A percentile compares a stretch with the other conserved stretches of the same genome.
Evolutionary conservation across 225 moss, liverwort and hornwort species (phyloP).

Genomic region (Marchantia paleacea): DNA sequence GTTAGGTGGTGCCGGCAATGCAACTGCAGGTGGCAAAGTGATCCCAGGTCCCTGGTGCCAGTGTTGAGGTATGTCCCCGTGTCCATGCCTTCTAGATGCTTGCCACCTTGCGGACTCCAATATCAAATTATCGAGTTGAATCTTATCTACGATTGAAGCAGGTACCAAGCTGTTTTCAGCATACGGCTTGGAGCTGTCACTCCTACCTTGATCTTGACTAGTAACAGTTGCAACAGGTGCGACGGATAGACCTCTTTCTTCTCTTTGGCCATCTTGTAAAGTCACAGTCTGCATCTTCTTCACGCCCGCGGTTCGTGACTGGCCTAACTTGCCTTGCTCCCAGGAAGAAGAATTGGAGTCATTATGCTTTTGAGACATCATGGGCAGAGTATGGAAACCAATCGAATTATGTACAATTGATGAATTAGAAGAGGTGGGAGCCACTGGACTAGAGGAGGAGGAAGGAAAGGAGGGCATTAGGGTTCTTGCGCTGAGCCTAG

Average conservation of each 20-base stretch:
- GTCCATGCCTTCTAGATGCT: constrained; percentile 61
- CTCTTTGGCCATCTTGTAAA: constrained; percentile 24
- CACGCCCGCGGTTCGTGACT: constrained; percentile 33
- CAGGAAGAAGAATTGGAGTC: constrained; percentile 37
- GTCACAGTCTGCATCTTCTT: constrained; percentile 31
- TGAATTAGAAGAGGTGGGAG: constrained; percentile 33
- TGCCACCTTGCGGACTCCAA: constrained; percentile 71
- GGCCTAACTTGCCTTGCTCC: constrained; percentile 42
- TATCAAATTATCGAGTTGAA: constrained; percentile 72
- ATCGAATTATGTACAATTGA: constrained; percentile 42
- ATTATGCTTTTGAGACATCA: constrained; percentile 31
- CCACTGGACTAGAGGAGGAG: constrained; percentile 33
- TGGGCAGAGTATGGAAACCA: constrained; percentile 49
- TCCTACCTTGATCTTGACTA: constrained; percentile 24
- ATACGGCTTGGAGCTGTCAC: constrained; percentile 23
- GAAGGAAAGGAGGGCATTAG: constrained; percentile 37
- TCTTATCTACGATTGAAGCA: constrained; percentile 45
- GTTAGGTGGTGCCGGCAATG: constrained; percentile 56
- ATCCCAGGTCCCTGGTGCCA: constrained; percentile 80
- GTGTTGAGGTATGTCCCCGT: constrained; percentile 72
- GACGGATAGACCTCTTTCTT: constrained; percentile 32
- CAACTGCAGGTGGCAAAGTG: constrained; percentile 55
- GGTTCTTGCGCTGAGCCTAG: constrained; percentile 33
- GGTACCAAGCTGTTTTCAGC: constrained; percentile 41
- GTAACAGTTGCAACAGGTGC: constrained; percentile 21